Conservation (phyloP, 2,329 filamentous ascomycete genomes). For the Colletotrichum caudatum region DNA sequence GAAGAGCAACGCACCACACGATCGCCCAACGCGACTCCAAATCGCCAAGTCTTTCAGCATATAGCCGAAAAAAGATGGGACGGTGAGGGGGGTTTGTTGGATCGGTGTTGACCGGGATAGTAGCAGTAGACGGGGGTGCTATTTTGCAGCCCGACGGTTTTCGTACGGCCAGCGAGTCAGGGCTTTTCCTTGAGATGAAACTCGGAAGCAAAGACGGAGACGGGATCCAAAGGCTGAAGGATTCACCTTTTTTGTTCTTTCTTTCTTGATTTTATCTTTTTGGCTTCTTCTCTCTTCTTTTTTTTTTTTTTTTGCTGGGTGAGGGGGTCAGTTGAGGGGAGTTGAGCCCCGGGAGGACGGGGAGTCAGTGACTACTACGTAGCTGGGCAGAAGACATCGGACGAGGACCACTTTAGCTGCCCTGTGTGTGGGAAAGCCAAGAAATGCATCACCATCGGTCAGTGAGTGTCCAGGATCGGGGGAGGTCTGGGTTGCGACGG, state of each 20-base stretch:
- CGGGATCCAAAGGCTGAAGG: background rate
- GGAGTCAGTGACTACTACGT: background rate
- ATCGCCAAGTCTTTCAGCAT: conserved; percentile 28
- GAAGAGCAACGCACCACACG: conserved; percentile 32
- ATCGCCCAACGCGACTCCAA: conserved; percentile 15
- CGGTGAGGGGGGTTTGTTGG: conserved; percentile 16
- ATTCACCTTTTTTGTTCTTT: background rate
- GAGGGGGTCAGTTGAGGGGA: background rate
- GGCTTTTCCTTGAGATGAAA: background rate
- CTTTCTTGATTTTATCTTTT: background rate
- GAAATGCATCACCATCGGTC: background rate
- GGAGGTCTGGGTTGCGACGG: conserved; percentile 8
- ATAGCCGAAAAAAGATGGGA: conserved; percentile 13
- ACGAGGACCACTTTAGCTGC: conserved; percentile 15
- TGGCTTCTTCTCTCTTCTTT: background rate
- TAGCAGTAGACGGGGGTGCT: background rate
- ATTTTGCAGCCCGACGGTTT: background rate
- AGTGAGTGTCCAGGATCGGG: background rate
- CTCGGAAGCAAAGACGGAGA: background rate
- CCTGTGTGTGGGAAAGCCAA: conserved; percentile 8
- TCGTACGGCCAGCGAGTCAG: background rate
- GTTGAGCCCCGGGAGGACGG: background rate
- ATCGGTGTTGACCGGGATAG: conserved; percentile 4
- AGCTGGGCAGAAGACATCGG: background rate
- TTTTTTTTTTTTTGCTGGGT: background rate